Evolutionary conservation across 2,329 filamentous ascomycete species (phyloP), one percentile per base, ranked within the genome.

Genomic region (Aspergillaceae sp.): DNA sequence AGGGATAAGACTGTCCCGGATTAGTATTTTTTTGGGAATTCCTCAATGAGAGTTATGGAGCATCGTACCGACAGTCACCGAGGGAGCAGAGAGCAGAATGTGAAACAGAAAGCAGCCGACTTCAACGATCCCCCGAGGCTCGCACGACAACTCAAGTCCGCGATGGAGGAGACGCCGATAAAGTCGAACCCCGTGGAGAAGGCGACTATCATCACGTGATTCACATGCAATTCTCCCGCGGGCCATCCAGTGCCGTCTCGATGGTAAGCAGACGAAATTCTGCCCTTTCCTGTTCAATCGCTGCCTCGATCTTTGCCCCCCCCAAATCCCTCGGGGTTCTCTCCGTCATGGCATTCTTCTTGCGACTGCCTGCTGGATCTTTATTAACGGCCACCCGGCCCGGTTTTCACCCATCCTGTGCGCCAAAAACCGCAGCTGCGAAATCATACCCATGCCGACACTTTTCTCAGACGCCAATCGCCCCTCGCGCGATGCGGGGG

Each of bases 311-410:
- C 19, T 19, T 19, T 19, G 19, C 19, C 19, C 19, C 19, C 19
- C 19, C 19, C 19, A 19, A 19, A 19, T 19, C 34, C 34, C 19
- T 19, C n/a, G 34, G 34, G 19, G n/a, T 2, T 19, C 34, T 6
- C 36, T 28, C 7, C 51, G 51, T 51, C 46, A 69, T 69, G 64
- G 63, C 63, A 36, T 60, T 59, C 48, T 59, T 60, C 30, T 41
- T 59, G 37, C 54, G 57, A 37, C 47, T 63, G 49, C 52, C 56
- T 26, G 48, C 54, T 43, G 54, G 52, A 48, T 50, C 54, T 46
- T 33, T 58, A 19, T 45, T 58, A 45, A 48, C 51, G 40, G 50
- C 44, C 38, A 29, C 50, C 36, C 51, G 56, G 40, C 46, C 56
- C 35, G 51, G 44, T 34, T 48, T 38, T n/a, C 49, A n/a, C 42